phyloP scores from a whole-genome alignment of 1,139 yeast genomes.

The Scheffersomyces illinoinensis region DNA sequence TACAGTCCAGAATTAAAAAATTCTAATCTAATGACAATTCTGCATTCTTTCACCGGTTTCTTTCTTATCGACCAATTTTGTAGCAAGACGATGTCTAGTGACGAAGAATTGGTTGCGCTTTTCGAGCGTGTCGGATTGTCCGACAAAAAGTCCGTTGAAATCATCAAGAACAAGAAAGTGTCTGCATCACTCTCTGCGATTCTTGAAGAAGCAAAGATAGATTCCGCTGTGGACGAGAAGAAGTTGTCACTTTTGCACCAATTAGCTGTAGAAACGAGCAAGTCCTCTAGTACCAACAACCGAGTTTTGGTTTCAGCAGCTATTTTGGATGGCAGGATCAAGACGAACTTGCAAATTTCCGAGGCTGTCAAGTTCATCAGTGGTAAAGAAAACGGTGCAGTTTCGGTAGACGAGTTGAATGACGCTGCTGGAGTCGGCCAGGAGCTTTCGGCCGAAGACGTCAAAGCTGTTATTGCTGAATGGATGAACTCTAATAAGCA shows the following conservation, averaged over 20 bases:
- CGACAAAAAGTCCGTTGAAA: conserved; percentile 71
- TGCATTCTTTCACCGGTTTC: background rate
- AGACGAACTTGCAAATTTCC: conserved; percentile 69
- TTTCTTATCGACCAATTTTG: background rate
- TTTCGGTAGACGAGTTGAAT: conserved; percentile 50
- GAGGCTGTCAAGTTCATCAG: conserved; percentile 80
- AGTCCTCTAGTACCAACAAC: conserved; percentile 43
- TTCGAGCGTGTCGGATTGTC: conserved; percentile 68
- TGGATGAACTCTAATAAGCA: conserved; percentile 61
- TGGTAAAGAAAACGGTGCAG: conserved; percentile 41
- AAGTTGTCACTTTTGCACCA: conserved; percentile 69
- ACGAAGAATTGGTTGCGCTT: conserved; percentile 36
- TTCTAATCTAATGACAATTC: background rate
- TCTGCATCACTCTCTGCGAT: conserved; percentile 66
- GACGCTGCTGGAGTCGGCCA: conserved; percentile 80
- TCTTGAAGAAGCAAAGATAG: conserved; percentile 40
- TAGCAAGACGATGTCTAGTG: conserved; percentile 9
- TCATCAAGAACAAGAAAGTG: conserved; percentile 82
- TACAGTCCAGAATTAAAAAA: background rate
- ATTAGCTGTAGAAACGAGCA: conserved; percentile 63
- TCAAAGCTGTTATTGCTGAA: conserved; percentile 53
- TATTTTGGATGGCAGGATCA: conserved; percentile 63
- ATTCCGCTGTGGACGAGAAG: conserved; percentile 37
- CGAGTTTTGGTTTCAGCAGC: conserved; percentile 58
- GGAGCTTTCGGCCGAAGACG: conserved; percentile 65